Evolutionary conservation across 2,329 filamentous ascomycete genomes (phyloP), one percentile per base, ranked within the genome.

Genomic region (Cladobotryum protrusum): DNA sequence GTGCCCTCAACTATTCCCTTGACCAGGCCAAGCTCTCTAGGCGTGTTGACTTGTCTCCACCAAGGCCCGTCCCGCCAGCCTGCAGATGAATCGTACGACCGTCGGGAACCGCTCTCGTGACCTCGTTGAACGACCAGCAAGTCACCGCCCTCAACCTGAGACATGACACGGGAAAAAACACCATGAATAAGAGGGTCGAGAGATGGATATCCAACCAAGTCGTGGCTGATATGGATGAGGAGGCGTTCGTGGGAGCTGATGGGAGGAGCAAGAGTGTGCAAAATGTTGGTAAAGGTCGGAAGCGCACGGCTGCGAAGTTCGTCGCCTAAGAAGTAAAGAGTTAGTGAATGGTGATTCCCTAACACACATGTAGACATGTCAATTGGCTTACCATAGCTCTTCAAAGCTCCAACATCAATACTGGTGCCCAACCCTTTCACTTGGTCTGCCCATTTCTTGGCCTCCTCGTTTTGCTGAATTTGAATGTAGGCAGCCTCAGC

Each of bases 81-180:
- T 35, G 79, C 76, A 24, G 74, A 72, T 15, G 72, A 74, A 46
- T 83, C 79, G 20, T 73, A 52, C 75, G 82, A 82, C 39, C 78
- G 78, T 40, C 84, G 81, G 42, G 83, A 83, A 43, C 84, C 81
- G 44, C 85, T 88, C 69, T 97, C 93, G 54, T 89, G 87, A 17
- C 93, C 93, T 35, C 91, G 87, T 71, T 99, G 93, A 53, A 97
- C 83, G 49, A 99, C 93, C 48, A 97, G 78, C 15, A 99, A 77
- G 62, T 97, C 93, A 49, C 93, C 93, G 56, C 93, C 93, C 71
- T 99, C 93, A 42, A 99, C 93, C 72, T 99, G 93, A n/a, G 90
- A 82, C 93, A 99, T 99, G 62, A 99, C 91, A 47, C 90, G 85
- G 49, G 87, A 87, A 73, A 99, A 99, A 56, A 93, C 90, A 51